A percentile compares a stretch with the other conserved stretches of the same genome.
Evolutionary conservation across 345 rosid genomes (phyloP).

Genomic region (Pistacia atlantica): DNA sequence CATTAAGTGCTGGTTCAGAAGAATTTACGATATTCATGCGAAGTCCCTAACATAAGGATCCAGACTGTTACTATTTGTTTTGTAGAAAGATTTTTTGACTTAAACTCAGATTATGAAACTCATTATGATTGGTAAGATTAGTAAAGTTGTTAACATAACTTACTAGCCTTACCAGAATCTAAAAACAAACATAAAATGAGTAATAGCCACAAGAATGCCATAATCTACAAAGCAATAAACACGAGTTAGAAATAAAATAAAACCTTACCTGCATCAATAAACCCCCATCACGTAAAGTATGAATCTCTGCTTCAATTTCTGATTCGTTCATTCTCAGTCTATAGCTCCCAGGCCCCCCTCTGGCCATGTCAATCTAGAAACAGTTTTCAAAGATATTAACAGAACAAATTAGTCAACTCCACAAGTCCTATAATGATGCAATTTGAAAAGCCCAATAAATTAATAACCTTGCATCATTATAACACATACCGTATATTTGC

Average conservation of each 20-base stretch:
- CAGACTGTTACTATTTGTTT: not conserved
- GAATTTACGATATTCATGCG: not conserved
- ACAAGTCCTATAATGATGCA: conserved; percentile 9
- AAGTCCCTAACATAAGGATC: not conserved
- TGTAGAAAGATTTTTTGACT: not conserved
- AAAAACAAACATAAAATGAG: not conserved
- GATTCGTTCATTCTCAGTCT: conserved; percentile 85
- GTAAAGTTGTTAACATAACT: not conserved
- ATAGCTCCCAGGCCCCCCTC: conserved; percentile 96
- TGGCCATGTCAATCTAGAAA: conserved; percentile 83
- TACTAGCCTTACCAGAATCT: not conserved
- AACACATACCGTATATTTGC: conserved; percentile 81
- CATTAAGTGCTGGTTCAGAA: not conserved
- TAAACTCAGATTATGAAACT: not conserved
- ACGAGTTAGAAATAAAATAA: not conserved
- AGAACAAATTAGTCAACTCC: conserved; percentile 2
- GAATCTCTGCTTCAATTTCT: conserved; percentile 94
- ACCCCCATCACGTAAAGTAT: conserved; percentile 98
- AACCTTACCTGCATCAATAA: conserved; percentile 93
- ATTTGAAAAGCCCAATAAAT: not conserved
- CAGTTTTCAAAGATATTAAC: conserved; percentile 24
- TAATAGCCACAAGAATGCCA: conserved; percentile 6
- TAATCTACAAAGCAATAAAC: conserved; percentile 20
- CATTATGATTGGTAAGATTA: not conserved
- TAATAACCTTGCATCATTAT: conserved; percentile 16